phyloP scores from a whole-genome alignment of 306 rosid species.

The Casuarina equisetifolia region DNA sequence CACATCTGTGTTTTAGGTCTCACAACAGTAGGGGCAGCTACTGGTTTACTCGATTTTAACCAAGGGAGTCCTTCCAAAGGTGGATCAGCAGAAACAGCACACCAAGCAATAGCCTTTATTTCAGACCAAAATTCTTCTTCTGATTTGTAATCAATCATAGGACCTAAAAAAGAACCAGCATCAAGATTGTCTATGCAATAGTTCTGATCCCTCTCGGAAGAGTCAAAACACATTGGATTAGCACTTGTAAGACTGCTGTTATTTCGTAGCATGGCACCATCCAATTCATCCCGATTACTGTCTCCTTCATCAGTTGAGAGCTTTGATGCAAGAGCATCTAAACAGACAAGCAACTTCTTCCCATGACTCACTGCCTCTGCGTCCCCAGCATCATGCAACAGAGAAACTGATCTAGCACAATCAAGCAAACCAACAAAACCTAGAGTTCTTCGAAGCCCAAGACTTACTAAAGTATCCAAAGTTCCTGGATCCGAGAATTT shows the following conservation, averaged over 20 bases:
- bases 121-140: slow-evolving; percentile 95
- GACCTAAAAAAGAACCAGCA: slow-evolving; percentile 44
- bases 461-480: slow-evolving; percentile 70
- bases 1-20: slow-evolving; percentile 92
- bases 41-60: slow-evolving; percentile 60
- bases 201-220: slow-evolving; percentile 38
- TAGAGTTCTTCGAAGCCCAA: slow-evolving; percentile 83
- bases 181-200: slow-evolving; percentile 34
- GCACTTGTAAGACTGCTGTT: slow-evolving; percentile 28
- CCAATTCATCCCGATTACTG: slow-evolving; percentile 43
- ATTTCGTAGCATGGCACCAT: slow-evolving; percentile 28
- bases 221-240: slow-evolving; percentile 33
- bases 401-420: slow-evolving; percentile 83
- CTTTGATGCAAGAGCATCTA: slow-evolving; percentile 61
- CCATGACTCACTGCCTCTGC: slow-evolving; percentile 57
- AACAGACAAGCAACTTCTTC: slow-evolving; percentile 51
- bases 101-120: slow-evolving; percentile 81
- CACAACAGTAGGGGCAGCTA: slow-evolving; percentile 63
- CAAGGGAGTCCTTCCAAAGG: slow-evolving; percentile 80
- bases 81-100: slow-evolving; percentile 75
- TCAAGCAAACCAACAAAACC: slow-evolving; percentile 89
- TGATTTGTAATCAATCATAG: slow-evolving; percentile 46
- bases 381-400: slow-evolving; percentile 58
- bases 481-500: slow-evolving; percentile 59
- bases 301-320: slow-evolving; percentile 50